Evolutionary conservation across 2,329 filamentous ascomycete species (phyloP), one percentile per base, ranked within the genome.

Genomic region (Aspergillus udagawae): DNA sequence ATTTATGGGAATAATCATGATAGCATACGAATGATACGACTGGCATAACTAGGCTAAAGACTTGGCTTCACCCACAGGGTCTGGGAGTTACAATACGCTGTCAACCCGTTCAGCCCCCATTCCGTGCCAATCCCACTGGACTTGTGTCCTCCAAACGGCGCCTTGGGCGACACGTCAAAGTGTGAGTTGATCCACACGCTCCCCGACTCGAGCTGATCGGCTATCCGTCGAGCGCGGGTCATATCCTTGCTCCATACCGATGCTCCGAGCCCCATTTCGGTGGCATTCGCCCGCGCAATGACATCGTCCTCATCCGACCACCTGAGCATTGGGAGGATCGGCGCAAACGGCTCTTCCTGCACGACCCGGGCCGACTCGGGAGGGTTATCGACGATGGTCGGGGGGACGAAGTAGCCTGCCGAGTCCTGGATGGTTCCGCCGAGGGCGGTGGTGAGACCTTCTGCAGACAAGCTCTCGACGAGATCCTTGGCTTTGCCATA

Each of bases 281-380:
- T 73, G 21, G 78, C 73, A 58, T 86, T 87, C 1, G 82, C 84
- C 3, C 83, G 78, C 1, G 68, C 67, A 29, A 88, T 72, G 0
- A 86, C 83, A 20, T 87, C 84, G 4, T 80, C 80, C 59, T 89
- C 86, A 28, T 82, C 77, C 0, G 75, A 75, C 85, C 85, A 90
- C 21, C 79, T 80, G 55, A 88, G 66, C 7, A 88, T 73, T 0
- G 86, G 86, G 1, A 89, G 77, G 32, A 90, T 84, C 0, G 87
- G 87, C 0, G 81, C 84, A 61, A 86, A 87, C 3, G 83, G 81
- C 66, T 87, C 85, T 62, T 87, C 84, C 29, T 75, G 70, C 9
- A 86, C 83, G 20, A 86, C 76, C 10, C 78, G 71, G 2, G 82
- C 80, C 42, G 80, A 75, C 60, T 85, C 82, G 0, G 82, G 79